Evolutionary conservation across 2,329 filamentous ascomycete genomes (phyloP).

Genomic region (Fusarium keratoplasticum): DNA sequence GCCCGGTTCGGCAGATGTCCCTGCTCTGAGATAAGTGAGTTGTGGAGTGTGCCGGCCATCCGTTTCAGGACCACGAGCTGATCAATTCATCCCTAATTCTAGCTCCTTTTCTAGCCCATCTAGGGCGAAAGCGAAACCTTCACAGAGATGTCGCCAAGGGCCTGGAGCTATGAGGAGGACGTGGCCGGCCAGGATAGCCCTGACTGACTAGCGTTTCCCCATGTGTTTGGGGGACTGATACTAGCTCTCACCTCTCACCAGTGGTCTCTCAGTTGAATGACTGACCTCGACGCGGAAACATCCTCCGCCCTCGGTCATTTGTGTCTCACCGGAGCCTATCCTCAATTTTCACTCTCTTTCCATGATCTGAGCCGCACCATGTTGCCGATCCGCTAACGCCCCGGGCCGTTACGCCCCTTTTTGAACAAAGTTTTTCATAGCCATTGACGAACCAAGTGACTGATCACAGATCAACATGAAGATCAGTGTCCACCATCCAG

Average conservation of each 20-base stretch:
- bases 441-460: background rate
- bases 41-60: background rate
- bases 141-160: background rate
- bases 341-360: background rate
- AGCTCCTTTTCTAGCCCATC: background rate
- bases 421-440: background rate
- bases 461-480: background rate
- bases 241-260: background rate
- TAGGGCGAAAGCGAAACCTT: background rate
- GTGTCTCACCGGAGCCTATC: background rate
- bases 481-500: background rate
- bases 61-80: slow-evolving; percentile 4
- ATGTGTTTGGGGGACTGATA: background rate
- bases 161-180: background rate
- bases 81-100: slow-evolving; percentile 1
- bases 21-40: background rate
- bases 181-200: background rate
- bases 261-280: background rate
- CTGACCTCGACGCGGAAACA: background rate
- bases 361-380: background rate
- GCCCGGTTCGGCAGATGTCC: background rate
- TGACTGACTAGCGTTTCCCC: background rate
- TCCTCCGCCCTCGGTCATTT: background rate
- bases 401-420: background rate
- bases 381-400: background rate